Evolutionary conservation across 345 rosid genomes (phyloP), one percentile per base, ranked within the genome.

Genomic region (Populus deltoides): DNA sequence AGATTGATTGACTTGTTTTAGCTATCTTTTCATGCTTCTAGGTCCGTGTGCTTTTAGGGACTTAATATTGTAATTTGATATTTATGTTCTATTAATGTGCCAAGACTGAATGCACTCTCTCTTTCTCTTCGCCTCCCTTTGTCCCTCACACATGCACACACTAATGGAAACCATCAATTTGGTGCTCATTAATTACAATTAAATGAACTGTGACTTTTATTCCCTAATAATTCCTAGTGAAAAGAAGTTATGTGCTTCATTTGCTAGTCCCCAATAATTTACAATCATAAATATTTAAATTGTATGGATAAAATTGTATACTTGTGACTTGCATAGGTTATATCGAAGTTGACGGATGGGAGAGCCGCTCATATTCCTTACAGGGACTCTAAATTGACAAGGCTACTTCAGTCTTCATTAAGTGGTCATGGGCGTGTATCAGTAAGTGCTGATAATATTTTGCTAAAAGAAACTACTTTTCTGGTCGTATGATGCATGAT

Each of bases 401-500:
- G 99, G 86, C 93, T 97, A 68, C 97, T 97, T 81, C 98, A 93
- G 86, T 97, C 95, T 72, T 97, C 98, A 76, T 81, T 97, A 80
- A 92, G 98, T 83, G 99, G 99, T 81, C 98, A 92, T 83, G 99
- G 97, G 72, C 98, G 97, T 83, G 99, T 97, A 84, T 92, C 99
- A 62, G 99, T 97, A 92, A 90, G 97, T 71, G 71, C 73, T 39
- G 49, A 73, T 24, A 49, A 43, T 73, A 65, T 36, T 35, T 63
- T 61, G 27, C 36, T 73, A 38, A 51, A 79, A 74, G 13, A 72
- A 77, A 61, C 55, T 31, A 45, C 61, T 16, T 45, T 20, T 47
- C n/a, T 29, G 35, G 51, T 15, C 33, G 12, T 1, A 22, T 74
- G 68, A 55, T 59, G 36, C 1, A 15, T 39, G 12, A 3, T 24